A percentile compares a stretch with the other conserved stretches of the same genome.
phyloP scores from a whole-genome alignment of 768 basidiomycete genomes.

The Calocybe indica region DNA sequence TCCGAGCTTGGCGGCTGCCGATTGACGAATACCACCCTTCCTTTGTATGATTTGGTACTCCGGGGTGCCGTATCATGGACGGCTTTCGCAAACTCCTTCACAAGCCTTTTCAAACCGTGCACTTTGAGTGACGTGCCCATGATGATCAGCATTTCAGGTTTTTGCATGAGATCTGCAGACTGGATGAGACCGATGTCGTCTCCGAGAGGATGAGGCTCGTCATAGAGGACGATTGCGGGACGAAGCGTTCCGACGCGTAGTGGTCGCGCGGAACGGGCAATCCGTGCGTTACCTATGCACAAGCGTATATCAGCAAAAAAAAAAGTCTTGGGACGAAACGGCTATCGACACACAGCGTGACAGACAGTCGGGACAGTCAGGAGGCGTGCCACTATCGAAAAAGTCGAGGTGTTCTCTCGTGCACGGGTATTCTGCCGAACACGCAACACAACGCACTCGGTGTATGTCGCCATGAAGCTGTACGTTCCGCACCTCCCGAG shows the following conservation, averaged over 20 bases:
- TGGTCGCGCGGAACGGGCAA: slow-evolving; percentile 78
- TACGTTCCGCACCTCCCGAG: slow-evolving; percentile 77
- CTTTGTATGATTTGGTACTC: slow-evolving; percentile 37
- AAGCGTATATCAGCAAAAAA: slow-evolving; percentile 7
- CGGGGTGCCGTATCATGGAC: slow-evolving; percentile 52
- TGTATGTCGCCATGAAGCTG: slow-evolving; percentile 95
- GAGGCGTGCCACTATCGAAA: slow-evolving; percentile 68
- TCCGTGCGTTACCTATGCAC: slow-evolving; percentile 57
- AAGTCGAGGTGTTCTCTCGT: slow-evolving; percentile 50
- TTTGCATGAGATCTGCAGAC: slow-evolving; percentile 63
- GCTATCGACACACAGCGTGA: slow-evolving; percentile 59
- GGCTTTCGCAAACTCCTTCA: slow-evolving; percentile 88
- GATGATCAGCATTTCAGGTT: slow-evolving; percentile 90
- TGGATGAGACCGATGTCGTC: slow-evolving; percentile 89
- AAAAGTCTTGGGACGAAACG: slow-evolving; percentile 1
- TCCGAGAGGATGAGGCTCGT: slow-evolving; percentile 87
- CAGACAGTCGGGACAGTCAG: slow-evolving; percentile 83
- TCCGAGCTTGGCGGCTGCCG: slow-evolving; percentile 80
- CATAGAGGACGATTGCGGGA: slow-evolving; percentile 92
- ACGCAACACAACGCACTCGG: slow-evolving; percentile 81
- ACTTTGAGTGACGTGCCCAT: slow-evolving; percentile 98
- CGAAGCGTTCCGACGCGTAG: slow-evolving; percentile 81
- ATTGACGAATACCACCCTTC: slow-evolving; percentile 88
- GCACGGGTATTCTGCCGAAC: slow-evolving; percentile 75
- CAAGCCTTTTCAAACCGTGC: slow-evolving; percentile 87